Evolutionary conservation across 2,329 filamentous ascomycete species (phyloP), one percentile per base, ranked within the genome.

Genomic region (Diaporthe sp.): DNA sequence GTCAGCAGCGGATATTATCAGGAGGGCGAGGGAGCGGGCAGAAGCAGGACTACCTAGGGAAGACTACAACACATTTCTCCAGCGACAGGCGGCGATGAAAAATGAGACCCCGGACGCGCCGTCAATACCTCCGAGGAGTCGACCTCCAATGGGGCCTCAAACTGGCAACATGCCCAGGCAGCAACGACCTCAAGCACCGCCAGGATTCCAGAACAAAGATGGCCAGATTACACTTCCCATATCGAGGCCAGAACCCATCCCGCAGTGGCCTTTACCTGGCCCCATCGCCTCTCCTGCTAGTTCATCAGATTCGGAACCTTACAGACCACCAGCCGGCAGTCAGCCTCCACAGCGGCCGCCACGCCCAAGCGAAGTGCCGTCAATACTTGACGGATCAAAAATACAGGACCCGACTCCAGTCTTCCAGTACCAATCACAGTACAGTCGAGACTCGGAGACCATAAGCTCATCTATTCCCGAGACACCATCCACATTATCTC

Each of bases 331-430:
- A 22, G 83, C 86, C n/a, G 87, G 87, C 61, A 85, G 85, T 76
- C 84, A 87, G 53, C 86, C 90, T 34, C 91, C 91, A 28, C 89
- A 88, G 80, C 86, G 91, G 77, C 91, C 91, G 13, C 90, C 90
- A 15, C 87, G 91, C 51, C 91, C 91, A 10, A 92, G 90, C 78
- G 82, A 86, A 76, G 89, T 92, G 2, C 90, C 90, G 13, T 92
- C 90, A 0, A 88, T 92, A 46, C 82, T 91, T 34, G 90, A 92
- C 78, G 85, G 86, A 74, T 89, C 90, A 53, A 87, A 85, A 75
- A 80, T 90, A 19, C 89, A 92, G 81, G 89, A 91, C 8, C 88
- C 86, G 31, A 90, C 88, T 0, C 89, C 90, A 12, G 83, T 87
- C 6, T 91, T 92, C 72, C 87, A 87, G 73, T 88, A 87, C 73